Percentiles rank a stretch among this genome's conserved stretches.
Conservation (phyloP, 164 flowering plant species). For the Macadamia integrifolia region DNA sequence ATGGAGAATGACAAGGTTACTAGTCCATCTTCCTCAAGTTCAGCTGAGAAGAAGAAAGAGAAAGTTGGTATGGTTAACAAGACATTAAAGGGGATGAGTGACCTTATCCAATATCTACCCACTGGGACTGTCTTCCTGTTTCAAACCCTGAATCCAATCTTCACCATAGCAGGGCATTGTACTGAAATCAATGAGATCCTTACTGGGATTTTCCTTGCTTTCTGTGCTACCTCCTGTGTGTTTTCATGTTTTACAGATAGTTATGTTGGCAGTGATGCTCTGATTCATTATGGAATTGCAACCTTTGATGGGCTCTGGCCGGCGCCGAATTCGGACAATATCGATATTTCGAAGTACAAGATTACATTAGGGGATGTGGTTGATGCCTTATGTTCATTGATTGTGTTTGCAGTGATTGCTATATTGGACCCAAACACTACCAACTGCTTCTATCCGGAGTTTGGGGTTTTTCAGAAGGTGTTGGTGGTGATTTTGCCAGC, state of each 20-base stretch:
- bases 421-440: constrained; percentile 53
- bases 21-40: too few species aligned
- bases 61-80: constrained; percentile 8
- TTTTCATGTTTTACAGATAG: constrained; percentile 80
- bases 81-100: constrained; percentile 39
- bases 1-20: too few species aligned
- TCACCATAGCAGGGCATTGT: constrained; percentile 73
- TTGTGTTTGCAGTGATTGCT: constrained; percentile 51
- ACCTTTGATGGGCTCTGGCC: constrained; percentile 67
- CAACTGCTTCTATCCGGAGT: constrained; percentile 60
- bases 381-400: constrained; percentile 50
- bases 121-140: constrained; percentile 79
- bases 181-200: constrained; percentile 47
- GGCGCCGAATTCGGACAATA: constrained; percentile 1
- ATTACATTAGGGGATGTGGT: constrained; percentile 63
- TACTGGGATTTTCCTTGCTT: constrained; percentile 33
- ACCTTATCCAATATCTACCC: constrained; percentile 74
- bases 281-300: constrained; percentile 53
- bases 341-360: constrained; percentile 43
- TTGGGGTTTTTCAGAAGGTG: constrained; percentile 35
- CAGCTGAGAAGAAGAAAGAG: not conserved
- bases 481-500: constrained; percentile 69
- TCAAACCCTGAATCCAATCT: constrained; percentile 70
- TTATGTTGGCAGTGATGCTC: constrained; percentile 45
- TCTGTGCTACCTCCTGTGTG: constrained; percentile 56